A percentile compares a stretch with the other conserved stretches of the same genome.
phyloP scores from a whole-genome alignment of 2,329 filamentous ascomycete species.

The Paraphaeosphaeria sporulosa region DNA sequence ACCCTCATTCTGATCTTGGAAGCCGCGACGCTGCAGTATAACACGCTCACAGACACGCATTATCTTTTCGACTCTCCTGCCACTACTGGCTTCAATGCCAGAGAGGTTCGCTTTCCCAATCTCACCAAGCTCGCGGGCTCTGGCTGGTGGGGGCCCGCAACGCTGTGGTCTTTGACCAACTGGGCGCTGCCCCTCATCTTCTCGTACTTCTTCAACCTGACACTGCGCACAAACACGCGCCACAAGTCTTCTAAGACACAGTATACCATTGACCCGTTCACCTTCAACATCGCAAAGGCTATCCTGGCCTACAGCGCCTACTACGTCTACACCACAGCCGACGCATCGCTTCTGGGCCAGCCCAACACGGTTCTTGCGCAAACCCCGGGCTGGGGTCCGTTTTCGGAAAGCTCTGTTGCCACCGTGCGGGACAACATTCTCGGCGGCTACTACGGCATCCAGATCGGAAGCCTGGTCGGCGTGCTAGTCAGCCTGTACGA shows the following conservation, averaged over 20 bases:
- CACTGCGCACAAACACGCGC: slow-evolving; percentile 61
- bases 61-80: slow-evolving; percentile 78
- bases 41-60: slow-evolving; percentile 71
- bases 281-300: slow-evolving; percentile 89
- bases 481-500: slow-evolving; percentile 77
- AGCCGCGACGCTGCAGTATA: slow-evolving; percentile 70
- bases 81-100: slow-evolving; percentile 61
- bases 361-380: slow-evolving; percentile 63
- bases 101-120: slow-evolving; percentile 76
- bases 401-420: slow-evolving; percentile 66
- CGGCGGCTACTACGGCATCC: slow-evolving; percentile 73
- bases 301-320: slow-evolving; percentile 84
- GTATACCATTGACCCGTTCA: slow-evolving; percentile 80
- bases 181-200: slow-evolving; percentile 72
- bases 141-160: slow-evolving; percentile 83
- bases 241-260: slow-evolving; percentile 54
- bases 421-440: slow-evolving; percentile 73
- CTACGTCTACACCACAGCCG: slow-evolving; percentile 45
- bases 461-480: slow-evolving; percentile 74
- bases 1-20: slow-evolving; percentile 65
- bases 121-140: slow-evolving; percentile 72
- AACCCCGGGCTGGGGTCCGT: slow-evolving; percentile 57
- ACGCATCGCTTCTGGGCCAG: slow-evolving; percentile 25
- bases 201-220: slow-evolving; percentile 93
- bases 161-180: slow-evolving; percentile 78